Base-by-base conservation (phyloP, 768 basidiomycete genomes). In the Heimioporus sp. region DNA sequence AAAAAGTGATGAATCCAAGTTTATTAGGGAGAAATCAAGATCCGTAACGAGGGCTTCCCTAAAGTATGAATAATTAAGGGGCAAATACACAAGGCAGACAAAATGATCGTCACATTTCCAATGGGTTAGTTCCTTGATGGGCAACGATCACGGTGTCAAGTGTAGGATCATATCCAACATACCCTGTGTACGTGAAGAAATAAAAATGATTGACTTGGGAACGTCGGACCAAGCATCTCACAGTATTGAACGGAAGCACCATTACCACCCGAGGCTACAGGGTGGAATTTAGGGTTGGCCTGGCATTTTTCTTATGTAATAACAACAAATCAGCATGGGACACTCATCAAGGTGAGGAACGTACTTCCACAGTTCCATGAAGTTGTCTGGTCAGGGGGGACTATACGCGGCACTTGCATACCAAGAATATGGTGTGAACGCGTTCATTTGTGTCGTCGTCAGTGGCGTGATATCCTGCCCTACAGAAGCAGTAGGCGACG, bases 311-410 rank as follows among this genome's bases (percentile, higher is more conserved):
- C 76, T 79, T n/a, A n/a, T 39, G 15, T 4, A 5, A 5, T 21
- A 37, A 30, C 7, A 20, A 19, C 53, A 34, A 52, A 34, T 10
- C 32, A 10, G 10, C 15, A 11, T 16, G 17, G 11, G 46, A 2
- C 0, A 0, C n/a, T 41, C n/a, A n/a, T n/a, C n/a, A 5, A 21
- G 49, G 8, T 21, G 31, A 28, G 38, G 17, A 40, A 66, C 73
- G n/a, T 55, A 80, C 81, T 56, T 66, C 83, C 84, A 65, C 82
- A 85, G 30, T 73, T 63, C 80, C 82, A 84, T 20, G 70, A 67
- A 41, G 74, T 53, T n/a, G 76, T 78, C 38, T 65, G 44, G 4
- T 72, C 47, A 10, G 79, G 65, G 16, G 65, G 44, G n/a, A 51
- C 83, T 84, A 55, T 79, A 79, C 2, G 70, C 81, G 11, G 80